Percentiles rank a stretch among this genome's conserved stretches.
phyloP scores from a whole-genome alignment of 2,329 filamentous ascomycete genomes.

The Penicillium sclerotiorum region DNA sequence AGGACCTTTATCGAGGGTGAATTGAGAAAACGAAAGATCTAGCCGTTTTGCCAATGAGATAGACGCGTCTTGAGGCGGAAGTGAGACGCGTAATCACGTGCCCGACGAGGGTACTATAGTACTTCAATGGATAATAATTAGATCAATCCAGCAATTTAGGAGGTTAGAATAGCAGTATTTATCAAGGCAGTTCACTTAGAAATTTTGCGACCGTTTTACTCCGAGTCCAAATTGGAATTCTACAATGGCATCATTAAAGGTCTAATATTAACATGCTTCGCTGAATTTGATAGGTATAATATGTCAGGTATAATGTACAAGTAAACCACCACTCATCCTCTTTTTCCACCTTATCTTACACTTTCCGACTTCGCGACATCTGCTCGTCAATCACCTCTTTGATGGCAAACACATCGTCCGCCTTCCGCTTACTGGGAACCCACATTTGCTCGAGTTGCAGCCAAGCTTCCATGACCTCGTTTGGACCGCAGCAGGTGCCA shows the following conservation, averaged over 20 bases:
- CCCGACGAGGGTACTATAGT: background rate
- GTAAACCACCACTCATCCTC: slow-evolving; percentile 6
- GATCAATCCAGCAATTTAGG: too few species aligned
- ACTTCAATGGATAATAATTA: too few species aligned
- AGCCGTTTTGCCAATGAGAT: too few species aligned
- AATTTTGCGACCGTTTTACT: too few species aligned
- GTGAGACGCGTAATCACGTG: slow-evolving; percentile 1
- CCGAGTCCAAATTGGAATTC: too few species aligned
- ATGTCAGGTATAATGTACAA: slow-evolving; percentile 33
- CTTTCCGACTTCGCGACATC: slow-evolving; percentile 22
- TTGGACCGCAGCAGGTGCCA: slow-evolving; percentile 38
- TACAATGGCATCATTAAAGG: background rate
- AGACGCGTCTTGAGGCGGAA: background rate
- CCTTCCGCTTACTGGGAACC: slow-evolving; percentile 39
- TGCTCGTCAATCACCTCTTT: slow-evolving; percentile 42
- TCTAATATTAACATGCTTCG: background rate
- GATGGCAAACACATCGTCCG: slow-evolving; percentile 39
- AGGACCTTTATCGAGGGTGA: too few species aligned
- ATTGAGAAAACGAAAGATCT: too few species aligned
- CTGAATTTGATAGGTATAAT: slow-evolving; percentile 23
- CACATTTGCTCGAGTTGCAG: slow-evolving; percentile 44
- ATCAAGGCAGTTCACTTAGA: too few species aligned
- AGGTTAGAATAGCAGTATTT: background rate
- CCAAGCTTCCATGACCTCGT: slow-evolving; percentile 43
- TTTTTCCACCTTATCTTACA: slow-evolving; percentile 13